These are phyloP conservation scores for Chalciporus sphaerocephalus DNA, from an alignment of 768 basidiomycete species.

Conservation along the genomic window DNA sequence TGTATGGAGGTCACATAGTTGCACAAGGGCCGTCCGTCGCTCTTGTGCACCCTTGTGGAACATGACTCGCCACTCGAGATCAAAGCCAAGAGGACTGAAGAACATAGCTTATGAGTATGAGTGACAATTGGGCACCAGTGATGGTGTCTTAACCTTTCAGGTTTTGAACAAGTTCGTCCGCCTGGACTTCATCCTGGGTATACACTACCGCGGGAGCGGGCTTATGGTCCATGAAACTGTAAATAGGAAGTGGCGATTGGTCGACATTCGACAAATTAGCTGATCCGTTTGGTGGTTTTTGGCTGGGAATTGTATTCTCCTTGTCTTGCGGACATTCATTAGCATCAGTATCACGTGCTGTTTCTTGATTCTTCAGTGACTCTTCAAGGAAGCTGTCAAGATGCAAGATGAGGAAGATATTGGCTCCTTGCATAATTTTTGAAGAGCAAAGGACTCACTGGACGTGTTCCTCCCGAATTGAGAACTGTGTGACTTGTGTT, in stretches of 20 bases:
- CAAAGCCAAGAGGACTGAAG: slow-evolving; percentile 45
- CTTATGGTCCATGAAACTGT: slow-evolving; percentile 36
- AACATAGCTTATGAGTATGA: background rate
- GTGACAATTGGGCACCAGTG: background rate
- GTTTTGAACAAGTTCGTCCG: slow-evolving; percentile 35
- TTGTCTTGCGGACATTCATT: background rate
- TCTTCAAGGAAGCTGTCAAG: background rate
- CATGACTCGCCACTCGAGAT: slow-evolving; percentile 46
- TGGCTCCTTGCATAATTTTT: background rate
- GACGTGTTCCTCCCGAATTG: background rate
- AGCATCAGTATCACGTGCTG: background rate
- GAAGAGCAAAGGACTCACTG: slow-evolving; percentile 11
- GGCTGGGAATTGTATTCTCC: slow-evolving; percentile 2
- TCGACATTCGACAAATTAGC: background rate
- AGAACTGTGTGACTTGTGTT: background rate
- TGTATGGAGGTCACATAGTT: slow-evolving; percentile 39
- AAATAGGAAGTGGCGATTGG: slow-evolving; percentile 26
- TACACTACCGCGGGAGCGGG: slow-evolving; percentile 35
- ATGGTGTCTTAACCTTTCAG: slow-evolving; percentile 34
- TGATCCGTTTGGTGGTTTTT: slow-evolving; percentile 3
- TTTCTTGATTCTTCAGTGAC: background rate
- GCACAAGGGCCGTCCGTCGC: slow-evolving; percentile 41
- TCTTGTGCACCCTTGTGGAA: slow-evolving; percentile 31
- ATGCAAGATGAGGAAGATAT: background rate
- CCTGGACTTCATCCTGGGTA: slow-evolving; percentile 38